Conservation (phyloP, 106 monocot genomes). For the Dioscorea zingiberensis region DNA sequence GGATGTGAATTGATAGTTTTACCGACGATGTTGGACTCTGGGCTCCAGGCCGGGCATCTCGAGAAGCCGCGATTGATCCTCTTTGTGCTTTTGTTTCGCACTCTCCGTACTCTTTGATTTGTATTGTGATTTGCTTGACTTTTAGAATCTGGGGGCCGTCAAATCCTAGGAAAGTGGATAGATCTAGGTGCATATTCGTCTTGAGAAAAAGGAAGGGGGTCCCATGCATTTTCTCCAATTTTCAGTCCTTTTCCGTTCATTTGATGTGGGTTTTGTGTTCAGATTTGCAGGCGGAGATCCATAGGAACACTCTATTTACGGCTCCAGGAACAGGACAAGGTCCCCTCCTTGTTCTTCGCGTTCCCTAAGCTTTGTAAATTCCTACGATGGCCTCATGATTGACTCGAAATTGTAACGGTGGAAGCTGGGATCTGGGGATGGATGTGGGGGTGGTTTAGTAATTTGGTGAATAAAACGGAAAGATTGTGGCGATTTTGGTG, state of each 20-base stretch:
- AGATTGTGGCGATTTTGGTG: background rate
- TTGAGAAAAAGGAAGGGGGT: background rate
- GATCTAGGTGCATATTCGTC: background rate
- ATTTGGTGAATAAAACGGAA: background rate
- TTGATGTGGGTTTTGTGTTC: background rate
- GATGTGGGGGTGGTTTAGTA: background rate
- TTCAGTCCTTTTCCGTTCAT: background rate
- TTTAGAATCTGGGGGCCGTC: no score
- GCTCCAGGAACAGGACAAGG: background rate
- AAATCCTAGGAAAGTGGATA: no score
- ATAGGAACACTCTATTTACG: background rate
- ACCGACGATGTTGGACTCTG: no score
- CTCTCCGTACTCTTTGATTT: no score
- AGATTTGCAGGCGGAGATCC: background rate
- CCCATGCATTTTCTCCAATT: background rate
- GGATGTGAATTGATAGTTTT: no score
- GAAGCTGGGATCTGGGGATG: background rate
- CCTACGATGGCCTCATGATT: background rate
- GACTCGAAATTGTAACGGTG: background rate
- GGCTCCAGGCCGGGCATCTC: no score
- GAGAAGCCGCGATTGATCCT: no score
- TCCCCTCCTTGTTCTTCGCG: background rate
- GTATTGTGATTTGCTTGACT: no score
- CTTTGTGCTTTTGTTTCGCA: no score
- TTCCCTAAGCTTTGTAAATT: background rate